Conservation (phyloP, 805 yeast genomes). For the Cyberlindnera americana region DNA sequence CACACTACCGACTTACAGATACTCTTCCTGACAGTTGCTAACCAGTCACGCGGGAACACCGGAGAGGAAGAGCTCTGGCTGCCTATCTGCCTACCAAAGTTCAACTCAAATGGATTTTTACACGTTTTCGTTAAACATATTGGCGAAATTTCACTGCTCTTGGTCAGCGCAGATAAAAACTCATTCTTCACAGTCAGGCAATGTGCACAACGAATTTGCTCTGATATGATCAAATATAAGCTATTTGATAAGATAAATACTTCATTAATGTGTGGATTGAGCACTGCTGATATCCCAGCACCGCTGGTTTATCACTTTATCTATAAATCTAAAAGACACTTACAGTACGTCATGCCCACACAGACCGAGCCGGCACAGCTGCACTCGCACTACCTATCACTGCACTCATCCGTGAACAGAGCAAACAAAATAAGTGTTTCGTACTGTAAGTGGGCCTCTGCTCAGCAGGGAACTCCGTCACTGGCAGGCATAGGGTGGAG, state of each 20-base stretch:
- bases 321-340: conserved; percentile 64
- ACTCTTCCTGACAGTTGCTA: conserved; percentile 66
- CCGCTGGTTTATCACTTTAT: conserved; percentile 71
- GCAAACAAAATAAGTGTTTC: conserved; percentile 40
- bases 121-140: conserved; percentile 73
- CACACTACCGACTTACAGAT: conserved; percentile 80
- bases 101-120: conserved; percentile 83
- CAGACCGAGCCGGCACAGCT: conserved; percentile 16
- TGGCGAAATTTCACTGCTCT: conserved; percentile 40
- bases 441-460: conserved; percentile 39
- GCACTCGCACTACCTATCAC: conserved; percentile 22
- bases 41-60: conserved; percentile 30
- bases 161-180: conserved; percentile 61
- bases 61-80: conserved; percentile 80
- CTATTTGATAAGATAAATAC: conserved; percentile 36
- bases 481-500: conserved; percentile 49
- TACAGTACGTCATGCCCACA: conserved; percentile 54
- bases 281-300: conserved; percentile 51
- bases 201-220: conserved; percentile 50
- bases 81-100: conserved; percentile 88
- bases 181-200: conserved; percentile 73
- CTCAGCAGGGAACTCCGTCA: conserved; percentile 12
- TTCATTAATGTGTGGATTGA: conserved; percentile 36
- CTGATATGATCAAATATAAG: conserved; percentile 34
- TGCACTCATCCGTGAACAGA: conserved; percentile 29